Evolutionary conservation across 2,329 filamentous ascomycete genomes (phyloP), one percentile per base, ranked within the genome.

Genomic region (Aspergillus sp.): DNA sequence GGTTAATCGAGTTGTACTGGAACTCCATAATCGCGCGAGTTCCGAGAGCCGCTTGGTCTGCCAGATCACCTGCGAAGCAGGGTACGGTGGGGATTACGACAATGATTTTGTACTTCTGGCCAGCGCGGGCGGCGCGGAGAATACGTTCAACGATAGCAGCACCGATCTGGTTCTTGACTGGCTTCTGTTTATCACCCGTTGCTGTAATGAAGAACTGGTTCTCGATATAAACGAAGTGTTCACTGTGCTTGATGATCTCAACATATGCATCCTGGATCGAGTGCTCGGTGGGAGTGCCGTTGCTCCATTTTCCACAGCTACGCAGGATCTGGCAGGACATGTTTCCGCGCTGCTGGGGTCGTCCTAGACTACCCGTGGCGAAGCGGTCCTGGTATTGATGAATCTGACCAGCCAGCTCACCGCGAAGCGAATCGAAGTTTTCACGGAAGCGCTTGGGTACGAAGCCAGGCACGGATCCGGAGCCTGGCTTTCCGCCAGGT

Each of bases 151-250:
- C 95, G 51, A 99, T 96, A 3, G 95, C 89, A 27, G 83, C 83
- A n/a, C 95, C 95, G 48, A 99, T 90, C 50, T 87, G 89, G 72
- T 99, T 99, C 73, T 91, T 87, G 21, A 99, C 87, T 0, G 93
- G 93, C 4, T 83, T 80, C 72, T 97, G 93, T 15, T 96, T 77
- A 17, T 95, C 88, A 8, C 91, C 90, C 0, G 95, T 98, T 0
- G 95, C 90, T 0, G 92, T 96, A 70, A 96, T 98, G 81, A 98
- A 99, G 79, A 98, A 98, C 71, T 99, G 95, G 68, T 99, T 98
- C 74, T 99, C 95, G 57, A 99, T 96, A 76, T 98, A 99, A 12
- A 99, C 87, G 64, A 87, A 98, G 71, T 98, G 93, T 75, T 96
- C 79, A 0, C 95, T 95, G 56, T 90, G 90, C 50, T 87, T 82